Evolutionary conservation across 495 filamentous ascomycete species (phyloP).

Genomic region (Aspergillus taichungensis): DNA sequence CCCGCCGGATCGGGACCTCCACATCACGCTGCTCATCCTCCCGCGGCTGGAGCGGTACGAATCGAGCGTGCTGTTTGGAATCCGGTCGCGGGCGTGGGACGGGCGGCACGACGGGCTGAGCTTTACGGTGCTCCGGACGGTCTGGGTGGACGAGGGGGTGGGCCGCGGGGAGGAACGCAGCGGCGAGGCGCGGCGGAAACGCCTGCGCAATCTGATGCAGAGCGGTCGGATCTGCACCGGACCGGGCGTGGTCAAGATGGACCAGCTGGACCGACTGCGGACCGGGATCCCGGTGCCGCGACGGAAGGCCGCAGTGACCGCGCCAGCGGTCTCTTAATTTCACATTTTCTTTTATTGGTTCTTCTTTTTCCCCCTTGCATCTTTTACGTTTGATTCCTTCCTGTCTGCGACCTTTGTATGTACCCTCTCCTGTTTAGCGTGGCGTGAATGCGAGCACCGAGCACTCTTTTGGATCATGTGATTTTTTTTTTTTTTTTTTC

Average conservation of each 20-base stretch:
- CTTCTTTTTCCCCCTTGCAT: neutral
- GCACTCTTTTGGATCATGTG: neutral
- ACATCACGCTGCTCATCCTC: constrained; percentile 76
- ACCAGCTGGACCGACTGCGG: constrained; percentile 37
- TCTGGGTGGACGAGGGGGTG: constrained; percentile 69
- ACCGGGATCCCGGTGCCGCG: constrained; percentile 29
- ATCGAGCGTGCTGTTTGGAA: constrained; percentile 62
- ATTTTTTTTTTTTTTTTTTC: too few relatives aligned
- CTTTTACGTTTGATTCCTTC: too few relatives aligned
- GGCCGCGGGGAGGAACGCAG: constrained; percentile 58
- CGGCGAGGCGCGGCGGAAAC: constrained; percentile 52
- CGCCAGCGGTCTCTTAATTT: constrained; percentile 32
- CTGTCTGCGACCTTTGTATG: neutral
- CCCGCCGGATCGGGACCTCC: constrained; percentile 57
- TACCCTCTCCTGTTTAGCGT: neutral
- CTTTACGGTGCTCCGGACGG: constrained; percentile 67
- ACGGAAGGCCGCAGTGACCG: constrained; percentile 13
- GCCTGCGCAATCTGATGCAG: constrained; percentile 42
- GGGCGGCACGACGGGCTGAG: constrained; percentile 76
- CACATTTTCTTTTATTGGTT: too few relatives aligned
- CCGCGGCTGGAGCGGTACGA: constrained; percentile 70
- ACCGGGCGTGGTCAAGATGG: constrained; percentile 32
- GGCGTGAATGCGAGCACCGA: neutral
- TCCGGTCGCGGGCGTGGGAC: constrained; percentile 68
- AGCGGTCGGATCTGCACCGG: constrained; percentile 41